Percentiles rank a stretch among this genome's conserved stretches.
Evolutionary conservation across 352 stramenopile genomes (phyloP).

Genomic region (Globisporangium paroecandrum): DNA sequence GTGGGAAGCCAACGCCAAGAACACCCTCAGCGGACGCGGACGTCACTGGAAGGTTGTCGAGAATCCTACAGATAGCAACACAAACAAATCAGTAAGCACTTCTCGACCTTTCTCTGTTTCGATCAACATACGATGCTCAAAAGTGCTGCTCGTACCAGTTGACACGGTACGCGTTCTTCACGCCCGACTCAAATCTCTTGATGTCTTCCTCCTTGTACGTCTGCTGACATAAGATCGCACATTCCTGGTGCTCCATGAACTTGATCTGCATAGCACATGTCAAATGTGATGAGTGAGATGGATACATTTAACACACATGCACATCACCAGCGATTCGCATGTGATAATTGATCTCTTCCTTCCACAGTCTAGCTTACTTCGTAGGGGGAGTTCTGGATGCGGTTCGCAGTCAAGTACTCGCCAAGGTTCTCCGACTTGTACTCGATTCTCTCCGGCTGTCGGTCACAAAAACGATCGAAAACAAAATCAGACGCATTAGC

Average conservation of each 20-base stretch:
- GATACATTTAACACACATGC: background rate
- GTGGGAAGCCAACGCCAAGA: slow-evolving; percentile 80
- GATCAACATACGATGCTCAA: background rate
- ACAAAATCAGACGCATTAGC: background rate
- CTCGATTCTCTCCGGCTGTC: slow-evolving; percentile 84
- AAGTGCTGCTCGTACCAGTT: slow-evolving; percentile 79
- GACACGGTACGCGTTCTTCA: slow-evolving; percentile 97
- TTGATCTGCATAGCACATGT: slow-evolving; percentile 61
- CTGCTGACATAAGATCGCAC: slow-evolving; percentile 68
- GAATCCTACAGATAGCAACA: slow-evolving; percentile 71
- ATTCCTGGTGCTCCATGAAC: slow-evolving; percentile 76
- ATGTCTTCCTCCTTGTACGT: slow-evolving; percentile 92
- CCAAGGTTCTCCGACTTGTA: slow-evolving; percentile 99
- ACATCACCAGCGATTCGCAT: background rate
- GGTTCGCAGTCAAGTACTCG: slow-evolving; percentile 98
- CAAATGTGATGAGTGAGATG: background rate
- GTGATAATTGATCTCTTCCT: background rate
- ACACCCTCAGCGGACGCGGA: slow-evolving; percentile 62
- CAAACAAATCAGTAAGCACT: background rate
- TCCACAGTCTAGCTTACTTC: slow-evolving; percentile 27
- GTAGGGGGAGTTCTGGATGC: slow-evolving; percentile 99
- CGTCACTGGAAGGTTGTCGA: slow-evolving; percentile 97
- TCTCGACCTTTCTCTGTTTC: background rate
- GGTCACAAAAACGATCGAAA: background rate
- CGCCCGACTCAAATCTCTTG: slow-evolving; percentile 90